Percentiles rank a stretch among this genome's conserved stretches.
These are phyloP conservation scores for Chalaropsis thielavioides DNA, from an alignment of 2,329 filamentous ascomycete species.

Conservation along the genomic window DNA sequence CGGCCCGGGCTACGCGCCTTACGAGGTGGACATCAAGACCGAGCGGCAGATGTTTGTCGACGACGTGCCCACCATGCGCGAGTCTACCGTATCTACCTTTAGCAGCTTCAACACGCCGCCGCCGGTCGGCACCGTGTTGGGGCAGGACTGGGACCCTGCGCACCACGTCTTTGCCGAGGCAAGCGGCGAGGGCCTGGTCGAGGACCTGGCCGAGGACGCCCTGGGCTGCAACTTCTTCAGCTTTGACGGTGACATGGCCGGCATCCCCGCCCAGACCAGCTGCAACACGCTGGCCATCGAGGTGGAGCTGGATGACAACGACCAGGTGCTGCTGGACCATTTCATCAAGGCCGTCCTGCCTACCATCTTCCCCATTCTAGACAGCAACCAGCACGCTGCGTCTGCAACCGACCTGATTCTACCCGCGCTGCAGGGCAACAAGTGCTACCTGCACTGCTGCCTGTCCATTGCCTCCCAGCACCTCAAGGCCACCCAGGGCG, in stretches of 20 bases:
- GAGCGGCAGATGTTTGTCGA: conserved; percentile 90
- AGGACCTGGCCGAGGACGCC: conserved; percentile 6
- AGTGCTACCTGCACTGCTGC: conserved; percentile 88
- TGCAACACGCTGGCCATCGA: conserved; percentile 48
- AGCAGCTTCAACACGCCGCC: conserved; percentile 78
- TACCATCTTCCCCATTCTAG: conserved; percentile 80
- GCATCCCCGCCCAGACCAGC: conserved; percentile 73
- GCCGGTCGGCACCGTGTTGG: conserved; percentile 47
- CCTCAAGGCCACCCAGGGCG: conserved; percentile 57
- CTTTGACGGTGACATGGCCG: conserved; percentile 39
- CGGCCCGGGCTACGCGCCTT: conserved; percentile 48
- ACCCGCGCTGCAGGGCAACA: conserved; percentile 78
- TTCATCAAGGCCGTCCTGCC: conserved; percentile 81
- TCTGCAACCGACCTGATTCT: conserved; percentile 71
- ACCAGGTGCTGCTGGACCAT: conserved; percentile 76
- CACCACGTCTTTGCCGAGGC: conserved; percentile 10
- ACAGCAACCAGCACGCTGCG: conserved; percentile 75
- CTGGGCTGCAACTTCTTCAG: conserved; percentile 54
- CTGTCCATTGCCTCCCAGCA: conserved; percentile 87
- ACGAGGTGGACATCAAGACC: conserved; percentile 91
- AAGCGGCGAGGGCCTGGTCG: neutral
- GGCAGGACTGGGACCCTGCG: conserved; percentile 58
- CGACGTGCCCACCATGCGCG: conserved; percentile 68
- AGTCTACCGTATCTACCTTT: conserved; percentile 84
- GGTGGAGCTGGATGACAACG: conserved; percentile 74